Evolutionary conservation across 371 early-diverging fungal genomes (phyloP).

Genomic region (Mucor sp.): DNA sequence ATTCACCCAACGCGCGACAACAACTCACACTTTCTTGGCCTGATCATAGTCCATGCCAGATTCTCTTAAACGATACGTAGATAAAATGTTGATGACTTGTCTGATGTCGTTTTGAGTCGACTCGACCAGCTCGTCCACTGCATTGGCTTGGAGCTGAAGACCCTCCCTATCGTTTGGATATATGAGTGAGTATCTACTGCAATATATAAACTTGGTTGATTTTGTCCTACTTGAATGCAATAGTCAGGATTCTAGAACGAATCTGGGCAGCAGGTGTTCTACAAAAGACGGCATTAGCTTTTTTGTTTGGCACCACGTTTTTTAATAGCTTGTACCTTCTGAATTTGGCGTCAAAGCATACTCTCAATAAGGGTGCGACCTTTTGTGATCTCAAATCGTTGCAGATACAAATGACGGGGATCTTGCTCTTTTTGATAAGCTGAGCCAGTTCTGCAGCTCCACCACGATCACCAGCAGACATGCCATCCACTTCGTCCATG

Average conservation of each 20-base stretch:
- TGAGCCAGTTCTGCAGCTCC: conserved; percentile 92
- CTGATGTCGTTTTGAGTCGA: conserved; percentile 95
- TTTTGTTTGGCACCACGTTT: not conserved
- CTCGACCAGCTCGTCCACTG: conserved; percentile 86
- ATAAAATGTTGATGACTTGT: conserved; percentile 96
- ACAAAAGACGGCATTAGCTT: not conserved
- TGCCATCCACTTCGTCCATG: conserved; percentile 99
- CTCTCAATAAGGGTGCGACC: conserved; percentile 84
- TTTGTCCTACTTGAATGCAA: conserved; percentile 47
- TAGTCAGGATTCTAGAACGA: conserved; percentile 78
- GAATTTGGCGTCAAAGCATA: conserved; percentile 93
- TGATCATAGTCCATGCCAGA: conserved; percentile 79
- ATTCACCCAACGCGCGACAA: not conserved
- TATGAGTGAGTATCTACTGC: not conserved
- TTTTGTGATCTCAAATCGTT: conserved; percentile 95
- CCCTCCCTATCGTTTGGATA: conserved; percentile 63
- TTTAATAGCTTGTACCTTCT: conserved; percentile 55
- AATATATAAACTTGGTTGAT: not conserved
- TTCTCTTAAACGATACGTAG: conserved; percentile 78
- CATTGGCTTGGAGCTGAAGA: conserved; percentile 77
- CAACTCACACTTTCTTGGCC: conserved; percentile 70
- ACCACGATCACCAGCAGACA: conserved; percentile 99
- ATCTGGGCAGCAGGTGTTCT: conserved; percentile 55
- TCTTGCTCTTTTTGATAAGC: conserved; percentile 90
- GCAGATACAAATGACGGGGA: conserved; percentile 99